Evolutionary conservation across 2,329 filamentous ascomycete species (phyloP), one percentile per base, ranked within the genome.

Genomic region (Ceratocystis diversiconidia): DNA sequence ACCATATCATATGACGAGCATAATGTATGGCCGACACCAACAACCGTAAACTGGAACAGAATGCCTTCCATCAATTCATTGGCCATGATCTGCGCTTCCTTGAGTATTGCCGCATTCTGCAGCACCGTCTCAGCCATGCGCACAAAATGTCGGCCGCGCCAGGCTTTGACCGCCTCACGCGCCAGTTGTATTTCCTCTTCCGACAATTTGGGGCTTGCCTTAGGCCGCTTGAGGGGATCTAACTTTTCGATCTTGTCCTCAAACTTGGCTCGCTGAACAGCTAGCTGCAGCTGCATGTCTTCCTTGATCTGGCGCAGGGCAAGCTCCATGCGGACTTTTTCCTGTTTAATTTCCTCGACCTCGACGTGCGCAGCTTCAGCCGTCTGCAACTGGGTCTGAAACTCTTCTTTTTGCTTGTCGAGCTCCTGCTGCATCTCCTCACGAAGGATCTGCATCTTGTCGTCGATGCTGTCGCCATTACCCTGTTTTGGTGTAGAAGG

Each of bases 21-120:
- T 70, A 95, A 82, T 25, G 85, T 86, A 72, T 99, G 92, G 1
- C 94, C 94, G 69, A 88, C 79, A 71, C 96, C 92, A 41, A 97
- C 85, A 65, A 96, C 86, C 12, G 90, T 88, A 73, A 97, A 99
- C 74, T 99, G 94, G 73, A 99, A 97, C 22, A 92, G 87, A 7
- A 96, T 89, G 69, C 85, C 85, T 74, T 96, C 94, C 70, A 94
- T 89, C 78, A 99, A 88, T 71, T 95, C 90, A 71, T 96, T 92
- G 77, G 92, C 95, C 90, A 99, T 94, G 68, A 99, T 87, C 73
- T 99, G 94, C 1, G 94, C 94, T 75, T 99, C 94, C 74, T 99
- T 99, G 67, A 99, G 76, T 32, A 86, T 84, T 6, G 89, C 85
- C 2, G 92, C 92, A 73, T 95, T 87, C 72, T 95, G 91, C 59